Evolutionary conservation across 352 stramenopile species (phyloP).

Genomic region (Phytopythium aichiense): DNA sequence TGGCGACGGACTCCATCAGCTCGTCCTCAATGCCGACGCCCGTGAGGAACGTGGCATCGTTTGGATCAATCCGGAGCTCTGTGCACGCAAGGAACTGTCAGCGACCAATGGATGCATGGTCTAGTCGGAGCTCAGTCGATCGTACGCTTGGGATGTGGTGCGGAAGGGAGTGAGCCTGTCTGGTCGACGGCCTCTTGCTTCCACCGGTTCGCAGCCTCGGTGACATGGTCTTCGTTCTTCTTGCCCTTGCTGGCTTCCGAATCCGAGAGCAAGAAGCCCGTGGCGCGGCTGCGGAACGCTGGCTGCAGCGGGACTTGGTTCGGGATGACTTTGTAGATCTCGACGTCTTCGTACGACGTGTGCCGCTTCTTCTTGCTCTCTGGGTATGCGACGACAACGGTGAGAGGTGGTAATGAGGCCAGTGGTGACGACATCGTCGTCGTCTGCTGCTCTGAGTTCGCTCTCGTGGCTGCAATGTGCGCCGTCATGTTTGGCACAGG

Average conservation of each 20-base stretch:
- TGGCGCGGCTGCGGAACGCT: slow-evolving; percentile 48
- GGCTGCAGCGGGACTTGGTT: slow-evolving; percentile 52
- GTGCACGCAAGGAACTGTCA: neutral
- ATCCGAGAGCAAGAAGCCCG: slow-evolving; percentile 31
- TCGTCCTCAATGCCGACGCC: slow-evolving; percentile 69
- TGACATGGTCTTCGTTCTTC: neutral
- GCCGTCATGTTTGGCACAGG: slow-evolving; percentile 54
- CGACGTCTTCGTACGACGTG: slow-evolving; percentile 57
- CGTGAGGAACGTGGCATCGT: slow-evolving; percentile 73
- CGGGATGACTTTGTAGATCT: slow-evolving; percentile 83
- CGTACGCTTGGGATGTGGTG: neutral
- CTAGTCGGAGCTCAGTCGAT: too few species aligned
- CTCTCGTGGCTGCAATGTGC: slow-evolving; percentile 26
- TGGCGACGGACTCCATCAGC: slow-evolving; percentile 17
- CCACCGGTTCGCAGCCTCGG: neutral
- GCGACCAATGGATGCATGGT: neutral
- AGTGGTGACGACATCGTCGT: neutral
- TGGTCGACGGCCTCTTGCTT: neutral
- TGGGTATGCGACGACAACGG: slow-evolving; percentile 57
- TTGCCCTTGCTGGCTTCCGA: slow-evolving; percentile 11
- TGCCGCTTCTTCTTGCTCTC: slow-evolving; percentile 64
- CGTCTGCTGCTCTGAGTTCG: slow-evolving; percentile 11
- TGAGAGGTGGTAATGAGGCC: slow-evolving; percentile 10
- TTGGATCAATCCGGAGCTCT: slow-evolving; percentile 39
- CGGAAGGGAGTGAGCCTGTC: neutral